These are phyloP conservation scores for Flaveria ramosissima DNA, from an alignment of 129 eudicot genomes.

Conservation along the genomic window DNA sequence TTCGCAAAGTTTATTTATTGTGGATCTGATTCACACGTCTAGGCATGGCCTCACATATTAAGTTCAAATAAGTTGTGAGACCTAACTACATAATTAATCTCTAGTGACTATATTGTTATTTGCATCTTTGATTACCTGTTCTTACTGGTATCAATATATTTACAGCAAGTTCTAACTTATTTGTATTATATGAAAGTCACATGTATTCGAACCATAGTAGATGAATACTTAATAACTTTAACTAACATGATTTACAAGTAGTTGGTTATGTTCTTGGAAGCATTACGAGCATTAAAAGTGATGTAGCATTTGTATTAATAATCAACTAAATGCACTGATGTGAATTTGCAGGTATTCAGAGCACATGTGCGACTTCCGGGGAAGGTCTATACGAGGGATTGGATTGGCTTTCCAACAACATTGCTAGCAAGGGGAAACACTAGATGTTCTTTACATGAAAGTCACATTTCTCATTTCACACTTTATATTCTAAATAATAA, in stretches of 20 bases:
- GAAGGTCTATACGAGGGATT: conserved; percentile 64
- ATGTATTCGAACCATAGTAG: not conserved
- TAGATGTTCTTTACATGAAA: not conserved
- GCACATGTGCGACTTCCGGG: too few relatives aligned
- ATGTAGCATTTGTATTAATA: not conserved
- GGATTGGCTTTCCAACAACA: conserved; percentile 71
- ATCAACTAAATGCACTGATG: not conserved
- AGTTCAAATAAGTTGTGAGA: not conserved
- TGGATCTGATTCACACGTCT: not conserved
- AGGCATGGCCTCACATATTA: not conserved
- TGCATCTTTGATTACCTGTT: not conserved
- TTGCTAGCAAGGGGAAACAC: conserved; percentile 50
- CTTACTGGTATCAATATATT: not conserved
- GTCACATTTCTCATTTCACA: not conserved
- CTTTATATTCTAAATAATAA: not conserved
- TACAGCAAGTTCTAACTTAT: not conserved
- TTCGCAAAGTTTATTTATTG: not conserved
- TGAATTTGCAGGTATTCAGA: conserved; percentile 52
- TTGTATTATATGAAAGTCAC: not conserved
- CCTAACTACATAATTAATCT: too few relatives aligned
- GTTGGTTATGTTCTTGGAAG: not conserved
- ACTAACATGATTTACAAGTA: too few relatives aligned
- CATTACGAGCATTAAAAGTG: not conserved
- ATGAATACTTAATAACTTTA: not conserved
- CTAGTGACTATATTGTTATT: too few relatives aligned